Conservation (phyloP, 192 early-diverging fungal genomes). For the Neocallimastix lanati region DNA sequence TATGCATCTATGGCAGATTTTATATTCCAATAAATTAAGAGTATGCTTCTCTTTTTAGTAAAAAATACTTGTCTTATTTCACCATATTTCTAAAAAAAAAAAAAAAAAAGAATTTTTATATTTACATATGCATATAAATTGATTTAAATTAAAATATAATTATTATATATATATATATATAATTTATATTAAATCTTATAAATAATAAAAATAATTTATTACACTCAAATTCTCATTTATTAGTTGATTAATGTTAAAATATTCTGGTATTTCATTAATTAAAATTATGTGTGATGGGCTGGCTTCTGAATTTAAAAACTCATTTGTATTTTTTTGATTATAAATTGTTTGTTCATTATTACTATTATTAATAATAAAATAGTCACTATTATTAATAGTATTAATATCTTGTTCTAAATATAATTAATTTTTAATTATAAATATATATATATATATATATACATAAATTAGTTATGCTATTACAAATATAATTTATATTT, state of each 20-base stretch:
- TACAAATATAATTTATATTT: too few species aligned
- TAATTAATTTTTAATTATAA: too few species aligned
- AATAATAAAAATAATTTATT: too few species aligned
- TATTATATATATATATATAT: too few species aligned
- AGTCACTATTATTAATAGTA: background rate
- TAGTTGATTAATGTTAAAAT: background rate
- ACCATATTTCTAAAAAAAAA: background rate
- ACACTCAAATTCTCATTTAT: background rate
- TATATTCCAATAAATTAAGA: background rate
- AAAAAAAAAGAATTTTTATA: too few species aligned
- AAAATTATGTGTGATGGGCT: background rate
- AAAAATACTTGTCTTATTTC: background rate
- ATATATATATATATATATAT: too few species aligned
- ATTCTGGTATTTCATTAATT: background rate
- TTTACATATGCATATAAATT: too few species aligned
- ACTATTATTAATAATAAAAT: background rate
- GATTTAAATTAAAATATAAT: too few species aligned
- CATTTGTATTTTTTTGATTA: background rate
- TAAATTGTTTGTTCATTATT: background rate
- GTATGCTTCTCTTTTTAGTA: background rate
- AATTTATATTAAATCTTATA: too few species aligned
- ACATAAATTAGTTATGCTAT: too few species aligned
- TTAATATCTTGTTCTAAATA: background rate
- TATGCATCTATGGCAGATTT: background rate
- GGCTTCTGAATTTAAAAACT: background rate